Evolutionary conservation across 2,329 filamentous ascomycete species (phyloP), one percentile per base, ranked within the genome.

Genomic region (Geosmithia morbida): DNA sequence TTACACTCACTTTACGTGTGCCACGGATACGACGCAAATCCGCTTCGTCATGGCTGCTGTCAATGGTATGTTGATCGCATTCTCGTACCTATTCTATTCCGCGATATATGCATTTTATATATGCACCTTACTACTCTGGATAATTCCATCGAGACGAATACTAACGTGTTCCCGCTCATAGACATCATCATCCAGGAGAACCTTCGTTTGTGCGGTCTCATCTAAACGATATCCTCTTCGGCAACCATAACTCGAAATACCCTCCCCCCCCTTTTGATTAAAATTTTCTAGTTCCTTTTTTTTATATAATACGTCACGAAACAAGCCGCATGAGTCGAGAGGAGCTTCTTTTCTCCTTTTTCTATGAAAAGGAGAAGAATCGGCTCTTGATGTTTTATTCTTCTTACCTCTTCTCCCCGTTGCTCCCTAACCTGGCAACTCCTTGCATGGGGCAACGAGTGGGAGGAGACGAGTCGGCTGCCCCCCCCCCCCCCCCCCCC

Each of bases 161-260:
- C 7, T 42, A 2, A 37, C 33, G 13, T 16, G 1, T 20, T 46
- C 22, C 22, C 2, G n/a, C n/a, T n/a, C n/a, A n/a, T 55, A 95
- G 92, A 98, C 71, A 98, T 98, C 66, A 98, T 98, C 71, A 98
- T 98, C 66, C 92, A 98, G 74, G 92, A 97, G 71, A 98, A 98
- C 71, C 81, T 98, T 54, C 85, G 92, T 66, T 78, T 94, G 66
- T 96, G 89, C 69, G 90, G 90, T 77, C 74, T 97, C 66, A 96
- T 97, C 77, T 96, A 84, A 83, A 62, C 58, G 57, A 58, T 57
- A 59, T 58, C 59, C 53, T 56, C 61, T 59, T 59, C 59, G 59
- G 59, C 56, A 61, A 58, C 58, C 57, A 61, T 55, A 65, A 57
- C 33, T 37, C 33, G 33, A 59, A 67, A 67, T 67, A 67, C 65